phyloP scores from a whole-genome alignment of 2,329 filamentous ascomycete genomes.

The Cercospora zeae-maydis region DNA sequence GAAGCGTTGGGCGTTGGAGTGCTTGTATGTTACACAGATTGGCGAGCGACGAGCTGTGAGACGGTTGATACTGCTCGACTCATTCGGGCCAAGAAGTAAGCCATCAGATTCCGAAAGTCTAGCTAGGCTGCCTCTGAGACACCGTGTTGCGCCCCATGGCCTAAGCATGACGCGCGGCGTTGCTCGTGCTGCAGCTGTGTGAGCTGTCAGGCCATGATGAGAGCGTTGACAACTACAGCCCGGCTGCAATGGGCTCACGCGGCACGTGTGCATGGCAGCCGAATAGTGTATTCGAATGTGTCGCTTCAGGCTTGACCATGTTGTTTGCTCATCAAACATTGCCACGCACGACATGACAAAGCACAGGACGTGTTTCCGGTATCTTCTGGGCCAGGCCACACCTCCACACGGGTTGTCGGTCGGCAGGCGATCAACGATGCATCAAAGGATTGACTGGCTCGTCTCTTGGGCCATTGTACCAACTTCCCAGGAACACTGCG shows the following conservation, averaged over 20 bases:
- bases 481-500: background rate
- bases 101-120: background rate
- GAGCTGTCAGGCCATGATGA: constrained; percentile 22
- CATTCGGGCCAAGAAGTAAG: background rate
- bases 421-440: background rate
- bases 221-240: constrained; percentile 1
- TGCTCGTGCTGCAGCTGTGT: constrained; percentile 21
- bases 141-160: background rate
- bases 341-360: background rate
- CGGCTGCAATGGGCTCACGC: constrained; percentile 11
- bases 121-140: background rate
- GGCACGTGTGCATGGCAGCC: constrained; percentile 18
- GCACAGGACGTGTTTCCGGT: background rate
- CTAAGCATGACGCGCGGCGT: constrained; percentile 5
- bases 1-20: background rate
- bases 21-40: background rate
- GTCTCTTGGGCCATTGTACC: background rate
- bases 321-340: constrained; percentile 5
- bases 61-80: background rate
- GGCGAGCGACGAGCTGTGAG: background rate
- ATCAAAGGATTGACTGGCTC: background rate
- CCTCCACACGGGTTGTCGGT: background rate
- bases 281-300: background rate
- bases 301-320: background rate
- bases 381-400: background rate